Base-by-base conservation (phyloP, 106 monocot genomes). In the Platanthera zijinensis region DNA sequence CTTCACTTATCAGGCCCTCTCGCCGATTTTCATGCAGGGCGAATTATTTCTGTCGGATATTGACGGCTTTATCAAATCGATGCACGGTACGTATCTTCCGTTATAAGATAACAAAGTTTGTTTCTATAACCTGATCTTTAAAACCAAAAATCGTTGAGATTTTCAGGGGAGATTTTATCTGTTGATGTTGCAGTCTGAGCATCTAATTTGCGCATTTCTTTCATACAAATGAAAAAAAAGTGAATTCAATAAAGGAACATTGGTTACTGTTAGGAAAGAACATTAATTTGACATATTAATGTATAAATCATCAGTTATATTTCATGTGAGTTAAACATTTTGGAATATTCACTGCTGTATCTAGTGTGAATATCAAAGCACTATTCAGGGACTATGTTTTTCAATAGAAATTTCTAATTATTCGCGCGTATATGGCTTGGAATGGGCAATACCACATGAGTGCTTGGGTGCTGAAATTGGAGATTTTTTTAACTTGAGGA, bases 41-140 rank as follows among this genome's bases (percentile, higher is more conserved):
- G 85, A 87, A 50, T 77, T 83, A 50, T 80, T 83, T 75, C 79
- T 84, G 25, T 79, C 84, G 12, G 86, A 91, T 48, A 71, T 93
- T 1, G 76, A 84, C 79, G 80, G 81, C 49, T 86, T 97, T 77
- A 84, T 97, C 75, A 93, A 83, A 78, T 87, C 80, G 83, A 93
- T 97, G 96, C 96, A 97, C 74, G 96, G 91, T 89, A 78, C 86
- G 83, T 78, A 28, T 72, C 50, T n/a, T 15, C 15, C 61, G 2
- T 61, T 15, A n/a, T n/a, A 15, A 6, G 6, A 61, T 17, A 1
- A 3, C n/a, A 0, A 61, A 6, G 13, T 17, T 6, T 1, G 22
- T 72, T 51, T 30, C 22, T 11, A 51, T 51, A 50, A 46, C 6
- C 18, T 10, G 18, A 72, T 50, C 51, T 72, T n/a, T 48, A 39